A percentile compares a stretch with the other conserved stretches of the same genome.
Evolutionary conservation across 495 filamentous ascomycete species (phyloP).

Genomic region (Lasiosphaeria miniovina): DNA sequence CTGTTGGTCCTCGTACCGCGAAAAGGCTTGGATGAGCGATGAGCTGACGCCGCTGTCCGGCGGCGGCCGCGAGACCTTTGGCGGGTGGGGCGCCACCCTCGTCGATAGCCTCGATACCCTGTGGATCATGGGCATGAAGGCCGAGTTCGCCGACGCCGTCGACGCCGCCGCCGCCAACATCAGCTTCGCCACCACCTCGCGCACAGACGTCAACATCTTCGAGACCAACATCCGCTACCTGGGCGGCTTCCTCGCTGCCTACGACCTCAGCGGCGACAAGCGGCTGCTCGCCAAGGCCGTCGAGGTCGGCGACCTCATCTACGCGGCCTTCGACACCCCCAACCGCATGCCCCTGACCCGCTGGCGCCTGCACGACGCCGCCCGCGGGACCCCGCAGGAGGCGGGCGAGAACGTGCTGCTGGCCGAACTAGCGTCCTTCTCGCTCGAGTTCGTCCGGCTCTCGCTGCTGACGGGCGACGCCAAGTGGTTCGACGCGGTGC

Average conservation of each 20-base stretch:
- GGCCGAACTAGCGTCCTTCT: conserved; percentile 71
- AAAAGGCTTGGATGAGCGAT: conserved; percentile 73
- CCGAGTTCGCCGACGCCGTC: conserved; percentile 88
- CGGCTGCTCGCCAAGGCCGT: conserved; percentile 74
- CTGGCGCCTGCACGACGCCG: conserved; percentile 49
- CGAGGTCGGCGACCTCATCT: conserved; percentile 79
- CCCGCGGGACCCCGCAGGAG: conserved; percentile 28
- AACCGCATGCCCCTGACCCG: conserved; percentile 83
- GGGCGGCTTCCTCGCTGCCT: conserved; percentile 71
- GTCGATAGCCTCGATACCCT: conserved; percentile 89
- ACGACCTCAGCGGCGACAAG: conserved; percentile 68
- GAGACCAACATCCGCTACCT: conserved; percentile 81
- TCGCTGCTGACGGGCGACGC: conserved; percentile 74
- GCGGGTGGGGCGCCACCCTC: conserved; percentile 88
- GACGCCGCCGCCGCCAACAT: conserved; percentile 71
- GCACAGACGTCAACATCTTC: conserved; percentile 63
- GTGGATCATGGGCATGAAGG: conserved; percentile 90
- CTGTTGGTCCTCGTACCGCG: conserved; percentile 74
- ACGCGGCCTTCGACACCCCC: conserved; percentile 85
- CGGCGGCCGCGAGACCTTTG: conserved; percentile 67
- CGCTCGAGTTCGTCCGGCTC: conserved; percentile 81
- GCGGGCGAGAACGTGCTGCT: conserved; percentile 37
- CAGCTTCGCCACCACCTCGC: conserved; percentile 71
- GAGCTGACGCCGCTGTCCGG: conserved; percentile 65
- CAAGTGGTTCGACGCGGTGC: conserved; percentile 85